Conservation (phyloP, 2,329 filamentous ascomycete species). For the Stagonosporopsis cucurbitacearum region DNA sequence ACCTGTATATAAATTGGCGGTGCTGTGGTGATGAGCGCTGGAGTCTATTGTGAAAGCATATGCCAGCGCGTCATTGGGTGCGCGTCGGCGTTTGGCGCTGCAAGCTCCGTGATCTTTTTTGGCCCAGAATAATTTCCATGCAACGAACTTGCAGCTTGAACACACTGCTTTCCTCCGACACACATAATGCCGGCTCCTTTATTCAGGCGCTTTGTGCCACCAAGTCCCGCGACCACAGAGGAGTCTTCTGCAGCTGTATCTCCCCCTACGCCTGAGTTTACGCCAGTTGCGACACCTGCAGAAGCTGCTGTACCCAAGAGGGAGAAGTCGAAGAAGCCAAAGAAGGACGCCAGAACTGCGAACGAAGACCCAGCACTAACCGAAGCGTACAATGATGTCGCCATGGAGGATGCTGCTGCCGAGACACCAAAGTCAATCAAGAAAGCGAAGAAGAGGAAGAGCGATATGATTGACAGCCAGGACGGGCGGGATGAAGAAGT, state of each 20-base stretch:
- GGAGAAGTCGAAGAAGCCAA: constrained; percentile 39
- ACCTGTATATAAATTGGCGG: neutral
- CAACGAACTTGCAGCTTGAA: neutral
- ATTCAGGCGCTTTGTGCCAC: constrained; percentile 56
- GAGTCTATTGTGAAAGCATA: constrained; percentile 11
- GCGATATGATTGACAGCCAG: constrained; percentile 29
- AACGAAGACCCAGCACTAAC: neutral
- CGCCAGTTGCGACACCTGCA: neutral
- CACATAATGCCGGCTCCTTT: constrained; percentile 55
- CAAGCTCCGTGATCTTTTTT: constrained; percentile 20
- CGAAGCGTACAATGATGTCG: constrained; percentile 7
- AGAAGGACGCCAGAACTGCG: neutral
- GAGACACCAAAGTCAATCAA: constrained; percentile 29
- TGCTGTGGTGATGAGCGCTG: neutral
- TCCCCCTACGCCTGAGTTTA: neutral
- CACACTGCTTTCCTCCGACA: constrained; percentile 1
- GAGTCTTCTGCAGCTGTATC: constrained; percentile 8
- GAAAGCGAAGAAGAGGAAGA: constrained; percentile 48
- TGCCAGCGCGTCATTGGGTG: constrained; percentile 25
- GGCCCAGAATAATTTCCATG: constrained; percentile 17
- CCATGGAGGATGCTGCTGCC: constrained; percentile 11
- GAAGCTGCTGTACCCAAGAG: constrained; percentile 6
- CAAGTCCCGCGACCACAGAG: constrained; percentile 31
- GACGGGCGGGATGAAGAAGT: constrained; percentile 39
- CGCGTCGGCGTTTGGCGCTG: constrained; percentile 36